These are phyloP conservation scores for Purpureocillium lavendulum DNA, from an alignment of 2,329 filamentous ascomycete species.

Conservation along the genomic window DNA sequence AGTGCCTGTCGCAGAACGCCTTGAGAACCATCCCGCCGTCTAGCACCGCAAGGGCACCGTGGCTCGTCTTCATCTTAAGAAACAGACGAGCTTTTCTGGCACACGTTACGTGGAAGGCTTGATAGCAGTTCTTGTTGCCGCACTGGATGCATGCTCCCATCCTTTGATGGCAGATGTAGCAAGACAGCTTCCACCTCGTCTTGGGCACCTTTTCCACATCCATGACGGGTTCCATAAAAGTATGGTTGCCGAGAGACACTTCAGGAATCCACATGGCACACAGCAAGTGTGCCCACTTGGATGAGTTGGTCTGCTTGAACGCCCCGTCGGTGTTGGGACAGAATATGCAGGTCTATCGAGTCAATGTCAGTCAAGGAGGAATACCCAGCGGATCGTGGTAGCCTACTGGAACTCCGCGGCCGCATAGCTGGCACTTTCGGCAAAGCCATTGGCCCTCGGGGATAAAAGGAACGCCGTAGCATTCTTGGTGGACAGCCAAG, in stretches of 20 bases:
- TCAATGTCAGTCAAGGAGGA: constrained; percentile 9
- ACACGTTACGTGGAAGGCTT: constrained; percentile 95
- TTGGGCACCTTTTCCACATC: constrained; percentile 97
- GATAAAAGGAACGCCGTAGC: constrained; percentile 97
- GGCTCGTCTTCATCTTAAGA: constrained; percentile 92
- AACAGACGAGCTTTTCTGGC: constrained; percentile 81
- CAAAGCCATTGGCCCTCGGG: constrained; percentile 98
- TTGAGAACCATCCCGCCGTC: constrained; percentile 78
- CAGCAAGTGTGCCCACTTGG: constrained; percentile 93
- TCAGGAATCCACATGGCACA: constrained; percentile 99
- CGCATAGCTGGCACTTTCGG: constrained; percentile 91
- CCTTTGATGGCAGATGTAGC: constrained; percentile 93
- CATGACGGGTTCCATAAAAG: constrained; percentile 97
- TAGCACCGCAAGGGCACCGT: constrained; percentile 68
- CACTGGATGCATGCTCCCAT: constrained; percentile 99
- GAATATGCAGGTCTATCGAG: constrained; percentile 77
- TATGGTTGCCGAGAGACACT: constrained; percentile 88
- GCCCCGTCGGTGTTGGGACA: constrained; percentile 96
- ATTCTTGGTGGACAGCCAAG: constrained; percentile 95
- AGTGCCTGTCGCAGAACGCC: constrained; percentile 93
- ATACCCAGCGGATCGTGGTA: neutral
- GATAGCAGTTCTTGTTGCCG: constrained; percentile 93
- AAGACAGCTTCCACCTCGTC: constrained; percentile 84
- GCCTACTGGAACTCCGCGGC: constrained; percentile 75
- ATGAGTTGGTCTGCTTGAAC: constrained; percentile 95